phyloP scores from a whole-genome alignment of 2,329 filamentous ascomycete genomes.

The Teratosphaeria nubilosa region DNA sequence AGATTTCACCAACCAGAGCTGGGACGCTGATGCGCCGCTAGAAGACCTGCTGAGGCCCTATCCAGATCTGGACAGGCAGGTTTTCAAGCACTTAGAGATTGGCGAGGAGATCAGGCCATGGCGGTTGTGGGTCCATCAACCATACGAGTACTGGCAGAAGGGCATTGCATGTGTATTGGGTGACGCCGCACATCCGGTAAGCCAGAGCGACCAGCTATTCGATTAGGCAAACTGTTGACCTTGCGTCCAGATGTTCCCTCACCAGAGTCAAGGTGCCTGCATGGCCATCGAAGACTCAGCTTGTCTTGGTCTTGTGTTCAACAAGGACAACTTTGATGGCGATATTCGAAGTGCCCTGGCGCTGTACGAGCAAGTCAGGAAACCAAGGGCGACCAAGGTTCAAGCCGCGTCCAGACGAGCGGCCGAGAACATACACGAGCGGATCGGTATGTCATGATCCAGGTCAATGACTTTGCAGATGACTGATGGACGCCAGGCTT shows the following conservation, averaged over 20 bases:
- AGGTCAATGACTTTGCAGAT: neutral
- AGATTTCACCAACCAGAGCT: conserved; percentile 52
- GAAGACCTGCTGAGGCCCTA: conserved; percentile 50
- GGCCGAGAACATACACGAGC: conserved; percentile 30
- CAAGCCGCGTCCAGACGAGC: conserved; percentile 27
- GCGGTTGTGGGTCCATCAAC: conserved; percentile 55
- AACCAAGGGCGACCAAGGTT: conserved; percentile 29
- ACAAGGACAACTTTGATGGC: conserved; percentile 32
- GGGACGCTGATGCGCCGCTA: conserved; percentile 45
- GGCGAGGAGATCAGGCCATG: conserved; percentile 55
- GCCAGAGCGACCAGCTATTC: neutral
- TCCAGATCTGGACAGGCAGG: conserved; percentile 48
- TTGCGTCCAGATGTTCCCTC: conserved; percentile 50
- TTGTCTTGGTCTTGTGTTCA: conserved; percentile 53
- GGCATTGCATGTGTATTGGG: conserved; percentile 48
- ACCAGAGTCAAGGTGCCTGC: conserved; percentile 59
- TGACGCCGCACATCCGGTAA: conserved; percentile 52
- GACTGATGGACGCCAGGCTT: conserved; percentile 36
- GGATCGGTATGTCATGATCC: conserved; percentile 29
- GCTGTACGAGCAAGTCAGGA: conserved; percentile 27
- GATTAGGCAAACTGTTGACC: conserved; percentile 24
- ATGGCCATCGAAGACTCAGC: conserved; percentile 60
- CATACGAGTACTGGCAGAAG: conserved; percentile 49
- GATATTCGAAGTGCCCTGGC: conserved; percentile 24
- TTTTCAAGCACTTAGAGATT: conserved; percentile 48